phyloP scores from a whole-genome alignment of 768 basidiomycete genomes.

The Cantharellus cinnabarinus region DNA sequence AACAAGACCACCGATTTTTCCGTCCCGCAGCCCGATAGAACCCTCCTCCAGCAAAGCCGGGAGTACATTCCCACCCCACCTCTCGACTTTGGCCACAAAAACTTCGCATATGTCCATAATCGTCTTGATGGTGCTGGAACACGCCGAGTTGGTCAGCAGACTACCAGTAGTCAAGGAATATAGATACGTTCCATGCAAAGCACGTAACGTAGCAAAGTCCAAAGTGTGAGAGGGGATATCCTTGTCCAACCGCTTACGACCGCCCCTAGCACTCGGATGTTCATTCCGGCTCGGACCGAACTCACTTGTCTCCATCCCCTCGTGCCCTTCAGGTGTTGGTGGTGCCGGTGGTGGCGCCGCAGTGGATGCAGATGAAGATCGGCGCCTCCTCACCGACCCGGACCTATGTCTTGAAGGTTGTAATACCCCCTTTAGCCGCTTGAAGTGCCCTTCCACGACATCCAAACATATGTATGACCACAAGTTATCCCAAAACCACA shows the following conservation, averaged over 20 bases:
- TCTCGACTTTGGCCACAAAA: constrained; percentile 71
- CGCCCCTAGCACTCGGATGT: background rate
- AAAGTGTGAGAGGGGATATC: constrained; percentile 17
- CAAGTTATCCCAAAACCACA: constrained; percentile 75
- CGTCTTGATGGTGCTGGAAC: constrained; percentile 42
- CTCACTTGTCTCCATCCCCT: background rate
- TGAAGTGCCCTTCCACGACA: constrained; percentile 70
- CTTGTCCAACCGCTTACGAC: background rate
- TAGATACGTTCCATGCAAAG: constrained; percentile 63
- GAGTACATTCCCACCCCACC: constrained; percentile 82
- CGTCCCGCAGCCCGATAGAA: constrained; percentile 34
- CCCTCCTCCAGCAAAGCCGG: constrained; percentile 71
- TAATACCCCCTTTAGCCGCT: constrained; percentile 43
- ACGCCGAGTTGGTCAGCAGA: constrained; percentile 42
- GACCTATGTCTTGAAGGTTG: background rate
- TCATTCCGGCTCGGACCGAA: background rate
- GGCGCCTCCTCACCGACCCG: background rate
- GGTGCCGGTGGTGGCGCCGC: background rate
- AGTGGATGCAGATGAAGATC: background rate
- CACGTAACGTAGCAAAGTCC: constrained; percentile 73
- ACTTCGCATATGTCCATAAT: constrained; percentile 71
- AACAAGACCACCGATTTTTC: constrained; percentile 51
- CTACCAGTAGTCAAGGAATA: constrained; percentile 63
- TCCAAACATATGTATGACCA: constrained; percentile 78
- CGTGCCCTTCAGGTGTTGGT: background rate